Evolutionary conservation across 495 filamentous ascomycete genomes (phyloP), one percentile per base, ranked within the genome.

Genomic region (Cetradonia linearis): DNA sequence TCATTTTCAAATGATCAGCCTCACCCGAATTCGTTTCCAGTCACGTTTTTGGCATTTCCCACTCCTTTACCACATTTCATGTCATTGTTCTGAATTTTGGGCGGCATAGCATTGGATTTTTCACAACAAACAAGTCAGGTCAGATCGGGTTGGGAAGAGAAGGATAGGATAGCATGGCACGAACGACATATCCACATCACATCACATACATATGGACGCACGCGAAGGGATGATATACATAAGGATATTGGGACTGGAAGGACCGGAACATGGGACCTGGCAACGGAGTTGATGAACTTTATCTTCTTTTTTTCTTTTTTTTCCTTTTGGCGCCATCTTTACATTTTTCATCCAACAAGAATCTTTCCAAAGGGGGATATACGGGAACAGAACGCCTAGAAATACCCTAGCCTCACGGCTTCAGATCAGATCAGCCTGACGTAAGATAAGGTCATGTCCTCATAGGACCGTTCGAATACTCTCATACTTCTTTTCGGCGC

Each of bases 321-420:
- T n/a, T 62, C 18, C 18, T 14, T 63, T 56, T 42, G 31, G 46
- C n/a, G 18, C n/a, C 38, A 59, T 49, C 23, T 10, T 49, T 14
- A 48, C 23, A 9, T 13, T 14, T 27, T 27, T 50, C 28, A 28
- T 27, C n/a, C 33, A 33, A 20, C 27, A 33, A 23, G 25, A 27
- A 49, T 13, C 34, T n/a, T 33, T 13, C 18, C 11, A 18, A 56
- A 56, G 25, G n/a, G 40, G 25, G 16, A 2, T 11, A 57, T n/a
- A 2, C 7, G 34, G 18, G 3, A 33, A 33, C 47, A 28, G 9
- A 28, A 46, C 31, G 38, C 65, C 65, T 67, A 69, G 66, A 69
- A 64, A 72, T 72, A 72, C 70, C 65, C 69, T 61, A 62, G 67
- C 64, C 66, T 68, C 66, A 63, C 66, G 66, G 66, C 66, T 65